Evolutionary conservation across 768 basidiomycete genomes (phyloP), one percentile per base, ranked within the genome.

Genomic region (Trametes maxima): DNA sequence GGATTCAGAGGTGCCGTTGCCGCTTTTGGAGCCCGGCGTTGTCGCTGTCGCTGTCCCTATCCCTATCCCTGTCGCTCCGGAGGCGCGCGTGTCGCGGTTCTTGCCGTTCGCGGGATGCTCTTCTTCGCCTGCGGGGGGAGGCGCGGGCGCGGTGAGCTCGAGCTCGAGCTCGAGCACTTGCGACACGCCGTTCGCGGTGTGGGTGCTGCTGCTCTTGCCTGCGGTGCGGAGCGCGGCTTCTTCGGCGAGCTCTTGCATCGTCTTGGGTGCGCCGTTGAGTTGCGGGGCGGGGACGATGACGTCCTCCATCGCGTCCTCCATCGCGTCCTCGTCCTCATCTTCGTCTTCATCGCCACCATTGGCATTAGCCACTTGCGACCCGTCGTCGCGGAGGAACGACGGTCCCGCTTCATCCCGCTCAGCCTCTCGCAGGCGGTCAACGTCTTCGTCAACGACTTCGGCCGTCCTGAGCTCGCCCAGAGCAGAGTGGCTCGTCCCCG

Each of bases 171-270:
- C 28, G 28, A 33, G 28, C 28, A 3, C 28, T 39, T 60, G 47
- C n/a, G n/a, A n/a, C 24, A 48, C 44, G 46, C 24, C 46, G 40
- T 22, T 35, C 36, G 56, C 46, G 35, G 53, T 8, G 21, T 25
- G 8, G 17, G 42, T 40, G 17, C 21, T 43, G 33, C 17, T 1
- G 24, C 17, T 25, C 4, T 25, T 22, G 51, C 11, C 37, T 12
- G 25, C 14, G 25, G 7, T 40, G 40, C 51, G 51, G 21, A 50
- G 65, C 11, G 70, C 59, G 33, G 69, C 63, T 48, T 76, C 80
- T 60, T 85, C 85, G 12, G 86, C 87, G 61, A 90, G 76, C 64
- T 89, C 81, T 33, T 78, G 77, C 87, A 90, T 85, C 17, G 86
- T 85, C 72, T 82, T 88, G 14, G 86, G 83, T 13, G 63, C 70